Conservation (phyloP, 768 basidiomycete genomes). For the Dacryopinax primogenitus region DNA sequence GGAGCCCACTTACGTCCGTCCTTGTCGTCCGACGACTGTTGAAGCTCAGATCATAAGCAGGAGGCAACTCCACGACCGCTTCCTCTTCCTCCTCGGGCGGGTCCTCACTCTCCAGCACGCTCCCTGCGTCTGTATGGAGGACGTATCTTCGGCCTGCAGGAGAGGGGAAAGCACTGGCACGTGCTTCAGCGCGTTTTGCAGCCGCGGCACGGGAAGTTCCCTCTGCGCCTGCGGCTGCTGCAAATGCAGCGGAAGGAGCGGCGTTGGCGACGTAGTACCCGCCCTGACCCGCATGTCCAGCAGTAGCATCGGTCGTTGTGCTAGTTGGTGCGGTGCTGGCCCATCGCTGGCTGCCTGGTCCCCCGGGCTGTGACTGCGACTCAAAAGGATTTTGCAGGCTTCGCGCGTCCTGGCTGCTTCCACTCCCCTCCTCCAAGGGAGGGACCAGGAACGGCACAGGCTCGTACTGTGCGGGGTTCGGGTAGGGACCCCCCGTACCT, state of each 20-base stretch:
- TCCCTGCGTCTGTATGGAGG: background rate
- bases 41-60: conserved; percentile 2
- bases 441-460: background rate
- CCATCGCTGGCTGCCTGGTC: background rate
- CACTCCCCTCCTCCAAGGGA: background rate
- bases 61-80: background rate
- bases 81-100: background rate
- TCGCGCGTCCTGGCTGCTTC: background rate
- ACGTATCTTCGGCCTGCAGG: background rate
- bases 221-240: background rate
- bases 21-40: background rate
- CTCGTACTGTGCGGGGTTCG: background rate
- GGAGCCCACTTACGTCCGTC: background rate
- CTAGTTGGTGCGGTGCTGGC: background rate
- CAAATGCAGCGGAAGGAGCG: background rate
- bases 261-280: background rate
- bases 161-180: background rate
- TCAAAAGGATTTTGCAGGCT: background rate
- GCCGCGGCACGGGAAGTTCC: too few relatives aligned
- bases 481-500: background rate
- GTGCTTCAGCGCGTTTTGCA: background rate
- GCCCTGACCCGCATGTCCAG: background rate
- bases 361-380: background rate
- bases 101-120: background rate
- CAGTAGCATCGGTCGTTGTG: background rate